Percentiles rank a stretch among this genome's conserved stretches.
Conservation (phyloP, 306 rosid genomes). For the Vigna hirtella region DNA sequence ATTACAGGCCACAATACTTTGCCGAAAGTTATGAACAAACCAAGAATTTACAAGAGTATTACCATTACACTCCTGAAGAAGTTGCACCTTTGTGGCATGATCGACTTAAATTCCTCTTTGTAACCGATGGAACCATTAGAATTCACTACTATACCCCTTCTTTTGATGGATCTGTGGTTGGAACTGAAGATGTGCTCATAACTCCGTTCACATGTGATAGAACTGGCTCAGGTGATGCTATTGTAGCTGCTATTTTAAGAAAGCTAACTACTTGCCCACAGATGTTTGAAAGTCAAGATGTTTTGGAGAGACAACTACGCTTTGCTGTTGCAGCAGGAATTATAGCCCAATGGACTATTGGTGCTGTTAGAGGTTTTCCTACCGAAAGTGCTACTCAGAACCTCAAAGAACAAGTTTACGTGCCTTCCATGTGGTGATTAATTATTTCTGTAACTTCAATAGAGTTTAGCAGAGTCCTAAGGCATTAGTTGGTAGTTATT, state of each 20-base stretch:
- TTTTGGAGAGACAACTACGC: conserved; percentile 81
- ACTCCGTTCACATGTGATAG: conserved; percentile 95
- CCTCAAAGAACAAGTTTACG: conserved; percentile 96
- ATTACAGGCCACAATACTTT: conserved; percentile 79
- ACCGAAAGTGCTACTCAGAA: conserved; percentile 97
- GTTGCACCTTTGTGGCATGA: conserved; percentile 84
- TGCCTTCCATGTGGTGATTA: conserved; percentile 91
- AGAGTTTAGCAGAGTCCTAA: conserved; percentile 20
- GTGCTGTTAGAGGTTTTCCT: conserved; percentile 89
- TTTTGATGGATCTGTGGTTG: conserved; percentile 77
- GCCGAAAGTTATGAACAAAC: conserved; percentile 76
- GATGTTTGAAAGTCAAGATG: conserved; percentile 78
- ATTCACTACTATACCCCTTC: conserved; percentile 85
- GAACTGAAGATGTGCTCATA: conserved; percentile 94
- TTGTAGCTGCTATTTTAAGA: conserved; percentile 89
- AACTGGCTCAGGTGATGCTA: conserved; percentile 96
- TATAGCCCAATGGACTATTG: conserved; percentile 95
- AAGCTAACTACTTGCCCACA: conserved; percentile 82
- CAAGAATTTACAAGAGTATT: conserved; percentile 70
- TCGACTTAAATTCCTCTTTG: conserved; percentile 67
- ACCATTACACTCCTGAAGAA: conserved; percentile 84
- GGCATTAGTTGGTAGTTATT: conserved; percentile 24
- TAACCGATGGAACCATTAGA: conserved; percentile 85
- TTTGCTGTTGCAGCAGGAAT: conserved; percentile 92
- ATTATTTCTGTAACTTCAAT: conserved; percentile 11